These are phyloP conservation scores for Mycena floridula DNA, from an alignment of 768 basidiomycete genomes.

Conservation along the genomic window DNA sequence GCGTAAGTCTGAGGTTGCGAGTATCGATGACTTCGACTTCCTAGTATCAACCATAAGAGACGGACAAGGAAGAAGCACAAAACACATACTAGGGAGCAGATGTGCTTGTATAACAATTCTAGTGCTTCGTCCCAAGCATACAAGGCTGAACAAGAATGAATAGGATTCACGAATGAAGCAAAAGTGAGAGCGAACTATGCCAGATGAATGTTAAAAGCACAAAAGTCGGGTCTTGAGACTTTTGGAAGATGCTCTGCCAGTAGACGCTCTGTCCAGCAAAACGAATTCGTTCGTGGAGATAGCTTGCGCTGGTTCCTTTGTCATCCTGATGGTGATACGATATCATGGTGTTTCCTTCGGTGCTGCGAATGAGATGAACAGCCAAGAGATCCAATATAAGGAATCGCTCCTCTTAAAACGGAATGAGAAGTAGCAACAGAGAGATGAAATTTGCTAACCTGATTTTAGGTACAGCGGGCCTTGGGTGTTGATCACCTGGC, in stretches of 20 bases:
- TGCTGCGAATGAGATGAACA: conserved; percentile 40
- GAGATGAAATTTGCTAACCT: conserved; percentile 20
- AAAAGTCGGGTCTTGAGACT: conserved; percentile 49
- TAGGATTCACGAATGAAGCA: too few relatives aligned
- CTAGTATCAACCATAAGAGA: conserved; percentile 1
- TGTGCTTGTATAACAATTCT: conserved; percentile 45
- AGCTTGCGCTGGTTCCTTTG: conserved; percentile 27
- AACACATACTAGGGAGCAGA: conserved; percentile 38
- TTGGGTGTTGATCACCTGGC: conserved; percentile 46
- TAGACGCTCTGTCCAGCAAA: conserved; percentile 46
- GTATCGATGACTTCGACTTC: conserved; percentile 42
- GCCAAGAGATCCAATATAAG: conserved; percentile 35
- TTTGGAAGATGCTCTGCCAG: conserved; percentile 35
- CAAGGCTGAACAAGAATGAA: too few relatives aligned
- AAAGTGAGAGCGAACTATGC: too few relatives aligned
- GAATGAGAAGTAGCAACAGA: background rate
- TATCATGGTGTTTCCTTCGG: conserved; percentile 39
- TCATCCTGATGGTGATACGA: conserved; percentile 35
- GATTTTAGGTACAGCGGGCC: conserved; percentile 35
- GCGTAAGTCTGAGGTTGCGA: conserved; percentile 39
- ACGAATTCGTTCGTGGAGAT: conserved; percentile 40
- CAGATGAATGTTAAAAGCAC: conserved; percentile 47
- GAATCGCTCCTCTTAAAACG: background rate
- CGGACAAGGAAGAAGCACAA: background rate
- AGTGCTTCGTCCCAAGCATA: conserved; percentile 60